Evolutionary conservation across 2,329 filamentous ascomycete species (phyloP), one percentile per base, ranked within the genome.

Genomic region (Trichoderma sp.): DNA sequence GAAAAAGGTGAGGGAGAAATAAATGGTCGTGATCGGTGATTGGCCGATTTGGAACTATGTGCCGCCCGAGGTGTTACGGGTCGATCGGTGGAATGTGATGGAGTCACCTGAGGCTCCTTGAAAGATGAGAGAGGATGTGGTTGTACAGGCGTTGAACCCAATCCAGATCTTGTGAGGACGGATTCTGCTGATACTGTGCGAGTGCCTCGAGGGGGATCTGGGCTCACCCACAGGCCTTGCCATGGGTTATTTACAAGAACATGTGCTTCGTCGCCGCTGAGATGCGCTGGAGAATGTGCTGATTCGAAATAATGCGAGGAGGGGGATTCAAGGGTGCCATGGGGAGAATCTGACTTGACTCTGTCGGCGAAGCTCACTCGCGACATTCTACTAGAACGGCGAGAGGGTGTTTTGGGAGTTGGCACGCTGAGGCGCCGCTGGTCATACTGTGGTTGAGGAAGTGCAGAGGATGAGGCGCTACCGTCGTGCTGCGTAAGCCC

Each of bases 1-100:
- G 87, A 88, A 39, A 90, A 82, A 0, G 88, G 88, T 0, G 88
- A 89, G 12, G 88, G 88, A 3, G 87, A 89, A 73, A 89, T 88
- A 47, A 90, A 84, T 2, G 85, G 83, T 36, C 84, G 84, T 32
- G 83, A 73, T 75, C 80, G 73, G 75, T 78, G 73, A 76, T 79
- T 55, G 75, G 77, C 68, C 72, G 77, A 64, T 74, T 81, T 76
- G 76, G 80, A 70, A 36, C 77, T 77, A 28, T 75, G 73, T 9
- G 75, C 71, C 20, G 78, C 73, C 70, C 75, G 81, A 63, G 76
- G 79, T 70, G 78, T 77, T 20, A 77, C 74, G 12, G 76, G 74
- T 26, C 77, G 73, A 28, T 81, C 78, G 20, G 74, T 71, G 3
- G 75, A 74, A 57, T 76, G 74, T 7, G 65, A 67, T 0, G 76